phyloP scores from a whole-genome alignment of 805 yeast species.

The Candida parachauliodes region DNA sequence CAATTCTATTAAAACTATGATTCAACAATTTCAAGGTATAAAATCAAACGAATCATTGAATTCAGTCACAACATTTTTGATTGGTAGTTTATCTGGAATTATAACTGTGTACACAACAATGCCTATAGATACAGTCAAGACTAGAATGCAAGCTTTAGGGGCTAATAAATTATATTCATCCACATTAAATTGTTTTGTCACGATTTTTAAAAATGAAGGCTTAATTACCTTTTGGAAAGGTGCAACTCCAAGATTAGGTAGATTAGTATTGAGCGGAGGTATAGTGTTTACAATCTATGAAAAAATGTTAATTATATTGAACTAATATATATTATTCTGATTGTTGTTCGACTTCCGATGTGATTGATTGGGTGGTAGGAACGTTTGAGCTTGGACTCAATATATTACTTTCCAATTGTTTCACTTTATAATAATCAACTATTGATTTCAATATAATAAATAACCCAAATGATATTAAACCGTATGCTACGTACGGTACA shows the following conservation, averaged over 20 bases:
- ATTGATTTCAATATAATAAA: constrained; percentile 63
- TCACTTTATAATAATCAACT: constrained; percentile 71
- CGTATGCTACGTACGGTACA: constrained; percentile 54
- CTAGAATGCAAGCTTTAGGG: constrained; percentile 93
- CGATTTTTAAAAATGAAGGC: constrained; percentile 84
- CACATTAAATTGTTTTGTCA: constrained; percentile 77
- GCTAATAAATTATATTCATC: constrained; percentile 67
- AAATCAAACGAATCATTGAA: constrained; percentile 73
- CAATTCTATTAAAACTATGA: constrained; percentile 75
- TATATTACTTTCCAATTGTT: constrained; percentile 66
- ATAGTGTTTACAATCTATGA: constrained; percentile 96
- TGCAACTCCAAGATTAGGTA: constrained; percentile 93
- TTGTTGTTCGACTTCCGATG: constrained; percentile 3
- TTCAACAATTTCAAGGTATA: constrained; percentile 66
- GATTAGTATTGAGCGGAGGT: constrained; percentile 92
- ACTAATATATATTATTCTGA: constrained; percentile 18
- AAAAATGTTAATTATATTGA: constrained; percentile 67
- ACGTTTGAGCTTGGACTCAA: constrained; percentile 38
- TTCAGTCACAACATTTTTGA: constrained; percentile 74
- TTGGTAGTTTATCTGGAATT: constrained; percentile 88
- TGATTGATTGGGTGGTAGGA: constrained; percentile 12
- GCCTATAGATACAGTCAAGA: constrained; percentile 95
- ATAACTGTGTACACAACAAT: constrained; percentile 89
- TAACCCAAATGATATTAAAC: constrained; percentile 64
- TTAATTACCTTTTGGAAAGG: constrained; percentile 94